Evolutionary conservation across 78 protist genomes (phyloP).

Genomic region (Thecamonas trahens): DNA sequence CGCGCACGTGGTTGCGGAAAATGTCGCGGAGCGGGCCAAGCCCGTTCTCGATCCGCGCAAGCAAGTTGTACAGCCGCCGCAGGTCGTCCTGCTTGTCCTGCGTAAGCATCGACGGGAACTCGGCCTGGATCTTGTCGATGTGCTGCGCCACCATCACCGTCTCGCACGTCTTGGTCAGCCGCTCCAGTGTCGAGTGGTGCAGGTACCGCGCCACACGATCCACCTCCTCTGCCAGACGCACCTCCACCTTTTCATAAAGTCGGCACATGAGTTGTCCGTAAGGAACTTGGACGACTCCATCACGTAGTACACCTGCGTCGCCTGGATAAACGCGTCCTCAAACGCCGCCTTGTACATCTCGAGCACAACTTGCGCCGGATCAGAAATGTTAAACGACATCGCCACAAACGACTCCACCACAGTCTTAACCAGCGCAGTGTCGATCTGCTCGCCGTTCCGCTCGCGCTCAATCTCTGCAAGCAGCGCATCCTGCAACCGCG

Average conservation of each 20-base stretch:
- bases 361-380: no score
- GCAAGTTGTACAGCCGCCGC: conserved; percentile 48
- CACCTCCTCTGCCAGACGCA: conserved; percentile 56
- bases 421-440: conserved; percentile 37
- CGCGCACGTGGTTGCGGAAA: conserved; percentile 58
- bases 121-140: no score
- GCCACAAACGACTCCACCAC: conserved; percentile 30
- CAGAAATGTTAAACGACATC: not conserved
- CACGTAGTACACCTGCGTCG: conserved; percentile 49
- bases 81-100: conserved; percentile 46
- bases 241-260: no score
- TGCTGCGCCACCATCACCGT: conserved; percentile 58
- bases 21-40: conserved; percentile 49
- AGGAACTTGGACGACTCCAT: conserved; percentile 49
- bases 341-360: conserved; percentile 63
- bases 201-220: conserved; percentile 58
- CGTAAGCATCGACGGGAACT: no score
- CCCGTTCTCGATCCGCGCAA: conserved; percentile 51
- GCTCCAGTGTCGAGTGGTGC: conserved; percentile 38
- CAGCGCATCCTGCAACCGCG: conserved; percentile 28
- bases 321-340: conserved; percentile 57
- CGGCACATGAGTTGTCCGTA: conserved; percentile 34
- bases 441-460: conserved; percentile 65
- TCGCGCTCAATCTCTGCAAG: conserved; percentile 59
- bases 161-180: conserved; percentile 51